A percentile compares a stretch with the other conserved stretches of the same genome.
Conservation (phyloP, 345 rosid species). For the Cochlearia excelsa region DNA sequence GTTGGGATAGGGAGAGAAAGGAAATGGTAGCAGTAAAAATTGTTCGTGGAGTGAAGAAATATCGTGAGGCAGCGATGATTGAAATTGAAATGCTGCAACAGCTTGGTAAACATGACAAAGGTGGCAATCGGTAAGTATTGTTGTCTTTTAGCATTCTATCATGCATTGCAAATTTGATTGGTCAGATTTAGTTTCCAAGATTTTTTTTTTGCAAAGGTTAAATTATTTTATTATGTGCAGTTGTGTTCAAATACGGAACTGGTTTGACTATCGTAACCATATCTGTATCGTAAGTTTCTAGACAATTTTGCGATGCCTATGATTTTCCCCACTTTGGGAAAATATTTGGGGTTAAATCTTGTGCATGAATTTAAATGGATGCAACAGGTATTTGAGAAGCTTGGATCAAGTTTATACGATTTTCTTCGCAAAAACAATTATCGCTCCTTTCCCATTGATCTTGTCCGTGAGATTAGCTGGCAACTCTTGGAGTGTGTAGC, state of each 20-base stretch:
- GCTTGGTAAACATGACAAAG: slow-evolving; percentile 78
- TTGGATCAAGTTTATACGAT: slow-evolving; percentile 99
- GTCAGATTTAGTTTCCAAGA: slow-evolving; percentile 16
- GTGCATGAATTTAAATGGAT: slow-evolving; percentile 79
- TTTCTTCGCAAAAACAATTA: slow-evolving; percentile 97
- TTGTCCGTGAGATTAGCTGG: slow-evolving; percentile 97
- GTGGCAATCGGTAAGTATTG: slow-evolving; percentile 84
- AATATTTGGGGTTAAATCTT: slow-evolving; percentile 62
- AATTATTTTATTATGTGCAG: slow-evolving; percentile 93
- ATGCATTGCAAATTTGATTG: slow-evolving; percentile 25
- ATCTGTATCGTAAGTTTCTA: slow-evolving; percentile 93
- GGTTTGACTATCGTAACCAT: slow-evolving; percentile 99
- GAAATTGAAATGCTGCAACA: slow-evolving; percentile 83
- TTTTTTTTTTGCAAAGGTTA: slow-evolving; percentile 43
- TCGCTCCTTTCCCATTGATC: slow-evolving; percentile 97
- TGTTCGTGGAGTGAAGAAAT: slow-evolving; percentile 84
- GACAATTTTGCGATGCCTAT: slow-evolving; percentile 49
- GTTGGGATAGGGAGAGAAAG: slow-evolving; percentile 84
- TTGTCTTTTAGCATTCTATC: slow-evolving; percentile 6
- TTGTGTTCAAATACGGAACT: slow-evolving; percentile 98
- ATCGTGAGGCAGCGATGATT: slow-evolving; percentile 90
- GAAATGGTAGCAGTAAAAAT: slow-evolving; percentile 91
- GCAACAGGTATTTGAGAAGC: slow-evolving; percentile 98
- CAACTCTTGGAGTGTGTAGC: slow-evolving; percentile 99
- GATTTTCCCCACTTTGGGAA: slow-evolving; percentile 62